Evolutionary conservation across 441 rosid species (phyloP).

Genomic region (Raphanus hybrid): DNA sequence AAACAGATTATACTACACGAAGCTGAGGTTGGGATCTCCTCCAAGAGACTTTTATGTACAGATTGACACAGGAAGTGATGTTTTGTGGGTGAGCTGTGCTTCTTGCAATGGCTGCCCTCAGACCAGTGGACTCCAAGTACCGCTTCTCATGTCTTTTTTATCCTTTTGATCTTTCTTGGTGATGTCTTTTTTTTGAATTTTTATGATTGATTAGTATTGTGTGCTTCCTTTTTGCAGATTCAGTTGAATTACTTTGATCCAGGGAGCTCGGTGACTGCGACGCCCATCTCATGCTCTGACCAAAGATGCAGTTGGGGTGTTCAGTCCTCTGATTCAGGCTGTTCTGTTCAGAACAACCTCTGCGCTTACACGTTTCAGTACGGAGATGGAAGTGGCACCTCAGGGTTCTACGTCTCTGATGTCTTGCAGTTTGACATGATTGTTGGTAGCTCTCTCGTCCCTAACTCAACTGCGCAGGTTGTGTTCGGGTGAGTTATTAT

Average conservation of each 20-base stretch:
- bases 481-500: conserved; percentile 80
- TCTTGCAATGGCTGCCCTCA: conserved; percentile 89
- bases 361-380: conserved; percentile 88
- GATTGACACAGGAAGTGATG: conserved; percentile 97
- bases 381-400: conserved; percentile 93
- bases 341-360: conserved; percentile 58
- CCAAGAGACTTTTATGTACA: conserved; percentile 87
- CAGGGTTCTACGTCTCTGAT: conserved; percentile 85
- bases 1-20: conserved; percentile 83
- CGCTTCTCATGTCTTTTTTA: conserved; percentile 3
- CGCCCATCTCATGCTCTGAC: conserved; percentile 64
- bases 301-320: conserved; percentile 60
- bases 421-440: conserved; percentile 58
- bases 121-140: conserved; percentile 81
- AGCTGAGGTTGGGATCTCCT: conserved; percentile 81
- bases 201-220: background rate
- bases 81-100: conserved; percentile 87
- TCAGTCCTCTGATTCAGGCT: conserved; percentile 65
- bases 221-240: conserved; percentile 53
- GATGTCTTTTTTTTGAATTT: conserved; percentile 26
- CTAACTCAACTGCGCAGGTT: conserved; percentile 65
- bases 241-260: conserved; percentile 78
- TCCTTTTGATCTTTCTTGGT: background rate
- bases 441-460: conserved; percentile 49
- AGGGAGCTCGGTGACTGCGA: conserved; percentile 69